Percentiles rank a stretch among this genome's conserved stretches.
Conservation (phyloP, 352 stramenopile genomes). For the Paralagenidium karlingii region DNA sequence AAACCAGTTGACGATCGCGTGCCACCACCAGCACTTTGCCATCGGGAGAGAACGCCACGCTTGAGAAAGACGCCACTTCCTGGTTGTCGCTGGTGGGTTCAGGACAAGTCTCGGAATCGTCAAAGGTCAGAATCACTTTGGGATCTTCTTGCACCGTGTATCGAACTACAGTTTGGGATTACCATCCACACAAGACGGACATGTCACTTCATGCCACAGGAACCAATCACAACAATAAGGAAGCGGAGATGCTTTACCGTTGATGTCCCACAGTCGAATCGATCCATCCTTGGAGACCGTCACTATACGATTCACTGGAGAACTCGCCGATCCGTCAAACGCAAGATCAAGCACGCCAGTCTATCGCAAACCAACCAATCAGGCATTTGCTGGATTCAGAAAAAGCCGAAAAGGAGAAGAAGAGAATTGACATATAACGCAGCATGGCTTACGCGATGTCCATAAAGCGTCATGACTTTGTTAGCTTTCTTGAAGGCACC, state of each 20-base stretch:
- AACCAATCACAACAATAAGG: constrained; percentile 1
- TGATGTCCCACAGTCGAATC: constrained; percentile 70
- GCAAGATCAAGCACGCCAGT: constrained; percentile 61
- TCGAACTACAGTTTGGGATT: constrained; percentile 25
- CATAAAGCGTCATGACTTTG: constrained; percentile 76
- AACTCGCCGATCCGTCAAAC: constrained; percentile 54
- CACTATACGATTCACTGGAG: constrained; percentile 60
- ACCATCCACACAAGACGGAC: background rate
- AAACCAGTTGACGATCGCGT: constrained; percentile 38
- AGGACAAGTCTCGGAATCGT: too few species aligned
- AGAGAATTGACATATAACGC: background rate
- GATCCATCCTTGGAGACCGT: constrained; percentile 72
- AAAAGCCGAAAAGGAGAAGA: background rate
- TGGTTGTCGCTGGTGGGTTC: too few species aligned
- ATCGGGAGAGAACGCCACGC: constrained; percentile 46
- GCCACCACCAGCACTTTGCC: constrained; percentile 56
- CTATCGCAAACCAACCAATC: too few species aligned
- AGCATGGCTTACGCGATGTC: constrained; percentile 36
- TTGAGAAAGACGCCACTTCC: constrained; percentile 34
- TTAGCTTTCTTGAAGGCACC: constrained; percentile 68
- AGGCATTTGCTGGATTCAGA: background rate
- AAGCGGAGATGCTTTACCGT: too few species aligned
- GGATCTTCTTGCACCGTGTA: constrained; percentile 71
- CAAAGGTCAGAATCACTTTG: constrained; percentile 49
- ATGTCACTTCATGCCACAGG: background rate